Base-by-base conservation (phyloP, 2,329 filamentous ascomycete species). In the Fulvia fulva region DNA sequence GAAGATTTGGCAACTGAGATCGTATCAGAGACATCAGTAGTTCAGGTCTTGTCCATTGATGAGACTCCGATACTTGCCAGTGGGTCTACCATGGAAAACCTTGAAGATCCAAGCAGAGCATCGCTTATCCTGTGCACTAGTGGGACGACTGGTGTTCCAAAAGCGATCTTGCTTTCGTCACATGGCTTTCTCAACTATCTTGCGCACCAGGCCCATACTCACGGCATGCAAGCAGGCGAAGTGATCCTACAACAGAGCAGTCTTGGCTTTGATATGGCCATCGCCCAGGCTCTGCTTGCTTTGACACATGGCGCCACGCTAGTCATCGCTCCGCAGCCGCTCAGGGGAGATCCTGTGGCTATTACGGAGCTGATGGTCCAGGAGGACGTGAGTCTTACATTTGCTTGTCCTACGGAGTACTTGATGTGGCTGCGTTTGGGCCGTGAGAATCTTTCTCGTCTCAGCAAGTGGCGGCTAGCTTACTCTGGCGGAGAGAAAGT, bases 351-450 rank as follows among this genome's bases (percentile, higher is more conserved):
- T 58, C 67, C 76, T 0, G 6, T 62, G 0, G 67, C 64, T 3
- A 64, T 81, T 4, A 60, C 70, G 0, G 60, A 72, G 0, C 51
- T 78, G 16, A 77, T 81, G 5, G 45, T 41, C 0, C n/a, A 67
- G 0, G 59, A 77, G 6, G 51, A 61, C 1, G 67, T 81, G 28
- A 77, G 73, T 0, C 68, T 69, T 34, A 80, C 76, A 0, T 64
- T 61, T 2, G 71, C 70, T 1, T 77, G 74, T 0, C 77, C 78
- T 0, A 75, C 79, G 0, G 78, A 81, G 59, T 77, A 76, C 51
- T 16, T 45, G 1, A 55, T 59, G 50, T 70, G 67, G 67, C 8
- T 73, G 1, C 50, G 54, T 12, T 59, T 61, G 34, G 30, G 62
- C 52, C 49, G 28, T 16, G 58, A 61, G 16, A 55, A 23, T 12